These are phyloP conservation scores for Thelonectria rubi DNA, from an alignment of 2,329 filamentous ascomycete genomes.

Conservation along the genomic window DNA sequence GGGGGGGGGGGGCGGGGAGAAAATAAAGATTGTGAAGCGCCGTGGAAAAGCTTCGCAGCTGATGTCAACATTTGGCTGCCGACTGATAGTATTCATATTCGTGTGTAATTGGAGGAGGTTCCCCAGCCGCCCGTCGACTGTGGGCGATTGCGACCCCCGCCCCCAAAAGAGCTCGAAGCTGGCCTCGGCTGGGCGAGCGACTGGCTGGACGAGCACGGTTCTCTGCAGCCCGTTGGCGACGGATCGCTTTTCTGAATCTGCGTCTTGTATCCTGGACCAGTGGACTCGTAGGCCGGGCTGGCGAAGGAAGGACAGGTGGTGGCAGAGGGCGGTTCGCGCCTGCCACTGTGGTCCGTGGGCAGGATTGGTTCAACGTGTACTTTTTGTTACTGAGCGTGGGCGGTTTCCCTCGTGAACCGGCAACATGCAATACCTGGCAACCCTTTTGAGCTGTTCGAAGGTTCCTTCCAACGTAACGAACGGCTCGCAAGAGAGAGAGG, in stretches of 20 bases:
- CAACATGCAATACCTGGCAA: not conserved
- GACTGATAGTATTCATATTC: no score
- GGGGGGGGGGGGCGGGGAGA: no score
- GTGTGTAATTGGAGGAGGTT: not conserved
- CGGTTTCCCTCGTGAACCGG: not conserved
- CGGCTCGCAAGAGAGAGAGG: not conserved
- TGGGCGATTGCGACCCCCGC: conserved; percentile 5
- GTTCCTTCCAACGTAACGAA: not conserved
- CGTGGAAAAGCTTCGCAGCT: not conserved
- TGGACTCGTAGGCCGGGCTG: not conserved
- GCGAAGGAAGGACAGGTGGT: conserved; percentile 4
- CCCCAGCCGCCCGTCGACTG: conserved; percentile 10
- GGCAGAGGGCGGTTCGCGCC: no score
- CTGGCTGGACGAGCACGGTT: conserved; percentile 12
- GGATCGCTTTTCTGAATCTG: conserved; percentile 5
- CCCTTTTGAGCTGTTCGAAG: conserved; percentile 5
- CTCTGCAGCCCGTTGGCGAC: conserved; percentile 12
- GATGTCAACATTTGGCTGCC: not conserved
- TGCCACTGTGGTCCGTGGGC: no score
- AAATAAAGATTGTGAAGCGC: not conserved
- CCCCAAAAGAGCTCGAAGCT: not conserved
- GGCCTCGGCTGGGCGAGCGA: not conserved
- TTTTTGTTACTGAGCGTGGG: not conserved
- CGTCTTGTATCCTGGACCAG: conserved; percentile 1
- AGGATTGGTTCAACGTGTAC: not conserved